Percentiles rank a stretch among this genome's conserved stretches.
These are phyloP conservation scores for Chloranthus sessilifolius DNA, from an alignment of 164 flowering plant genomes.

Conservation along the genomic window DNA sequence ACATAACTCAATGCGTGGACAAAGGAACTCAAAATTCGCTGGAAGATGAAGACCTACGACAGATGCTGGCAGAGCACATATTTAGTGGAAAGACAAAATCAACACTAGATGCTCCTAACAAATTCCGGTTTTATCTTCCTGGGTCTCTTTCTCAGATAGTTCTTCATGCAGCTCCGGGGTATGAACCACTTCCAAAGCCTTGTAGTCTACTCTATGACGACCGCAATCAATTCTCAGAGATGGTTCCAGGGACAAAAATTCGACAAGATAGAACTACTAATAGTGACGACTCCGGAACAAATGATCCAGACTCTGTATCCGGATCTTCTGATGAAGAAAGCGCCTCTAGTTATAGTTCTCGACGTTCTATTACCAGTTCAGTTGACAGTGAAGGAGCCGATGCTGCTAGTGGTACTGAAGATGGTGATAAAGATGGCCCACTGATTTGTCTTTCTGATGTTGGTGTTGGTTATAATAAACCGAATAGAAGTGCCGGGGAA, in stretches of 20 bases:
- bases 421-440: conserved; percentile 32
- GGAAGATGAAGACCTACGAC: conserved; percentile 20
- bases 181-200: conserved; percentile 95
- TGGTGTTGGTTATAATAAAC: conserved; percentile 22
- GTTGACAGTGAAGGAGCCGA: conserved; percentile 30
- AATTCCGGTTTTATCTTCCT: conserved; percentile 74
- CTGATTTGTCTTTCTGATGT: conserved; percentile 69
- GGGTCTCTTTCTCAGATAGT: conserved; percentile 98
- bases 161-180: conserved; percentile 97
- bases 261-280: conserved; percentile 18
- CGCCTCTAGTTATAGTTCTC: conserved; percentile 57
- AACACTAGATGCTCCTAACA: conserved; percentile 23
- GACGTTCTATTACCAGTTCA: conserved; percentile 37
- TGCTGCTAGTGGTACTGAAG: conserved; percentile 29
- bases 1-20: conserved; percentile 21
- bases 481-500: conserved; percentile 22
- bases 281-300: conserved; percentile 29
- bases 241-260: conserved; percentile 7
- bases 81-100: conserved; percentile 37
- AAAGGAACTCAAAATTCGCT: conserved; percentile 19
- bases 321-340: conserved; percentile 61
- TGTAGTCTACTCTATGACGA: conserved; percentile 47
- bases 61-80: conserved; percentile 35
- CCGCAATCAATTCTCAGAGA: conserved; percentile 14
- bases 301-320: conserved; percentile 48